phyloP scores from a whole-genome alignment of 2,329 filamentous ascomycete species.

The Aspergillus glaucus region DNA sequence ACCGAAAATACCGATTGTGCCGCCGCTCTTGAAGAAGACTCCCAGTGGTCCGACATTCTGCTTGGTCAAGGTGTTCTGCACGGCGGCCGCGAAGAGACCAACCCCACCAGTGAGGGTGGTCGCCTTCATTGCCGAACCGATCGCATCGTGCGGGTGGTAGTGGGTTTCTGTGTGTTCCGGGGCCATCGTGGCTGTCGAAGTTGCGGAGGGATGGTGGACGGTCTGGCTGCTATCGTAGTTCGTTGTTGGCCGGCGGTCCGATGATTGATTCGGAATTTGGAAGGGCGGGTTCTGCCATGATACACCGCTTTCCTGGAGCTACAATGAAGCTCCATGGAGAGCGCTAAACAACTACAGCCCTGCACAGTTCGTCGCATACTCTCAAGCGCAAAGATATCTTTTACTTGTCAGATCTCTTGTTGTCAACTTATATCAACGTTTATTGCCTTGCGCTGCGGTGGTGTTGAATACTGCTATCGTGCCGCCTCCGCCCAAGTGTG shows the following conservation, averaged over 20 bases:
- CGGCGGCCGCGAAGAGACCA: slow-evolving; percentile 66
- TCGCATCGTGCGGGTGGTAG: slow-evolving; percentile 70
- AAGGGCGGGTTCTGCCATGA: slow-evolving; percentile 18
- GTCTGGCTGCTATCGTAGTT: slow-evolving; percentile 17
- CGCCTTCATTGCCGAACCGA: slow-evolving; percentile 60
- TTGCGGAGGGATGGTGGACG: slow-evolving; percentile 9
- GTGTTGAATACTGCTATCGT: slow-evolving; percentile 11
- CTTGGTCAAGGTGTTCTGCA: slow-evolving; percentile 81
- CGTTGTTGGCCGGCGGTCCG: neutral
- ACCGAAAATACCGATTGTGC: slow-evolving; percentile 65
- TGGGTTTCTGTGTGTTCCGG: slow-evolving; percentile 40
- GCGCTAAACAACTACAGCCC: neutral
- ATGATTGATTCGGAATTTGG: slow-evolving; percentile 22
- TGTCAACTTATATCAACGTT: neutral
- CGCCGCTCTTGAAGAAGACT: slow-evolving; percentile 71
- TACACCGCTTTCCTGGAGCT: slow-evolving; percentile 16
- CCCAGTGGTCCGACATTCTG: slow-evolving; percentile 75
- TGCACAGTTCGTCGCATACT: neutral
- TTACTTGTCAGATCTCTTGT: neutral
- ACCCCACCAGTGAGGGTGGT: slow-evolving; percentile 58
- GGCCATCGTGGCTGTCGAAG: slow-evolving; percentile 42
- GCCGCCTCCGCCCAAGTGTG: neutral
- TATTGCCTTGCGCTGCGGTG: neutral
- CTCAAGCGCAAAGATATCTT: neutral
- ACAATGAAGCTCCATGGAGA: slow-evolving; percentile 13